Conservation (phyloP, 208 protist genomes). For the Leishmania lainsoni region DNA sequence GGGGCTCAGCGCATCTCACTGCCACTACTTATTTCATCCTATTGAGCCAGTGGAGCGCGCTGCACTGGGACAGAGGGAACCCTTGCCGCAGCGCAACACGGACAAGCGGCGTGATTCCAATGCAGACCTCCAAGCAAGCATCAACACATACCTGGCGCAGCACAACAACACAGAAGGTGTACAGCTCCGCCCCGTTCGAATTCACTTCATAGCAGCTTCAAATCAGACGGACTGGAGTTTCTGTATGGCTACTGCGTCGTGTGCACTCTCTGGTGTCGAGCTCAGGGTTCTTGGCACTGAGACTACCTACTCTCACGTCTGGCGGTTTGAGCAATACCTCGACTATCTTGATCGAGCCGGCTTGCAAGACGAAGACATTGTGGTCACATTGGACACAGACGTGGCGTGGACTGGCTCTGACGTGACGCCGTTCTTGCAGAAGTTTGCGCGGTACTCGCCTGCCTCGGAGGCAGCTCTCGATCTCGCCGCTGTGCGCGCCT, state of each 20-base stretch:
- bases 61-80: background rate
- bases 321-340: conserved; percentile 19
- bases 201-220: conserved; percentile 11
- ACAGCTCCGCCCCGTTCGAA: background rate
- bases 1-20: background rate
- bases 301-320: conserved; percentile 32
- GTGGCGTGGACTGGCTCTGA: conserved; percentile 33
- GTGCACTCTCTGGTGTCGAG: conserved; percentile 20
- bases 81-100: background rate
- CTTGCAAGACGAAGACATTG: conserved; percentile 38
- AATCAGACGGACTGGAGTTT: conserved; percentile 25
- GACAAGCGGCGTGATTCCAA: background rate
- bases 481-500: conserved; percentile 40
- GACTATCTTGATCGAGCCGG: conserved; percentile 32
- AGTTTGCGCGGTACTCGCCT: conserved; percentile 33
- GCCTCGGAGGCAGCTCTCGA: conserved; percentile 26
- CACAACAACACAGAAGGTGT: background rate
- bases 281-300: conserved; percentile 19
- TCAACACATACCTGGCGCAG: conserved; percentile 6
- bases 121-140: background rate
- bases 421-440: conserved; percentile 31
- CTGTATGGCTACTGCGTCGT: conserved; percentile 31
- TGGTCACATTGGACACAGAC: conserved; percentile 42
- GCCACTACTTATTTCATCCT: background rate
- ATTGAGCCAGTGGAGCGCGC: background rate